A percentile compares a stretch with the other conserved stretches of the same genome.
These are phyloP conservation scores for Termitomyces sp. DNA, from an alignment of 768 basidiomycete genomes.

Conservation along the genomic window DNA sequence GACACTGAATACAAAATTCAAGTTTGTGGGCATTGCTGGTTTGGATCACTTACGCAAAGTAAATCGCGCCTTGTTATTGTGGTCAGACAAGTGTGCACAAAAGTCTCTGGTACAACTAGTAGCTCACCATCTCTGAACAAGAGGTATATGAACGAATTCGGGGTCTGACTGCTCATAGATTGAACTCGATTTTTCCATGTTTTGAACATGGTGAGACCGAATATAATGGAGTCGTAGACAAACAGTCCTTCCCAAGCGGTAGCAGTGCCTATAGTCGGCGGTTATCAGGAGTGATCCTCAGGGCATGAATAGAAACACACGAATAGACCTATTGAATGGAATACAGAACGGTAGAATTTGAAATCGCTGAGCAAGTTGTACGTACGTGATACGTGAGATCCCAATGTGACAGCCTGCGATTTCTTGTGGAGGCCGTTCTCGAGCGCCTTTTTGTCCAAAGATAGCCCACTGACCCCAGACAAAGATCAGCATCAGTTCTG, in stretches of 20 bases:
- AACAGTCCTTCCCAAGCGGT: conserved; percentile 51
- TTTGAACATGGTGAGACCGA: conserved; percentile 44
- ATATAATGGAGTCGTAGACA: conserved; percentile 44
- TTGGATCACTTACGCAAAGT: conserved; percentile 45
- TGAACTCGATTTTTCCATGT: conserved; percentile 35
- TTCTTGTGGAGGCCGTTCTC: conserved; percentile 9
- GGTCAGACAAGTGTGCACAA: not conserved
- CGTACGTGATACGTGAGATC: conserved; percentile 28
- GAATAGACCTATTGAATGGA: conserved; percentile 15
- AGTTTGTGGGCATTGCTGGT: not conserved
- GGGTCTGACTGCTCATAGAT: conserved; percentile 21
- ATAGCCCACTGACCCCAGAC: conserved; percentile 36
- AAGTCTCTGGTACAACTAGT: not conserved
- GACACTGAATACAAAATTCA: conserved; percentile 28
- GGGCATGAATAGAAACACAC: not conserved
- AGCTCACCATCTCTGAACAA: conserved; percentile 48
- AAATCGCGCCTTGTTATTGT: conserved; percentile 41
- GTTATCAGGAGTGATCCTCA: not conserved
- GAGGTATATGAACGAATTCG: conserved; percentile 33
- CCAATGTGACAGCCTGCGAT: conserved; percentile 34
- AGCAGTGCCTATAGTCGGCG: conserved; percentile 25
- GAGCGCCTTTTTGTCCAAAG: conserved; percentile 33
- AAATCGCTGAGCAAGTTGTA: not conserved
- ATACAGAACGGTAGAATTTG: not conserved
- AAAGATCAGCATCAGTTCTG: not conserved